phyloP scores from a whole-genome alignment of 2,329 filamentous ascomycete genomes.

The Nemania serpens region DNA sequence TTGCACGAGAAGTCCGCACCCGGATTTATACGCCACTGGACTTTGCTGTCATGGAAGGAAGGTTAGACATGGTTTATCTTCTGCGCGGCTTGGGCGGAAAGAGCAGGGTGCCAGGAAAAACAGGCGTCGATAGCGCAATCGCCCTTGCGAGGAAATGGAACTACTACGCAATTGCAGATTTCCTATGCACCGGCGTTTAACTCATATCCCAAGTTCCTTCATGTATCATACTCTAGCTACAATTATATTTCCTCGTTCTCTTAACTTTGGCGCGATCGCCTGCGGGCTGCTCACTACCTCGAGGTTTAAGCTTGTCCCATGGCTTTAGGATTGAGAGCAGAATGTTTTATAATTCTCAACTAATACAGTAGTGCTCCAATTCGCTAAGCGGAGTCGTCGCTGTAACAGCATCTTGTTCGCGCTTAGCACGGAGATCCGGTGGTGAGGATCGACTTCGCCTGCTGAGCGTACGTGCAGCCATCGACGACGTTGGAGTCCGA shows the following conservation, averaged over 20 bases:
- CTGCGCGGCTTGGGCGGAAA: neutral
- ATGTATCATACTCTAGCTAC: too few relatives aligned
- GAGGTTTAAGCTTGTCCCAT: too few relatives aligned
- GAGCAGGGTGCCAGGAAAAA: neutral
- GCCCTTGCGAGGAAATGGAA: neutral
- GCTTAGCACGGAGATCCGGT: constrained; percentile 39
- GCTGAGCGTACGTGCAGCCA: constrained; percentile 49
- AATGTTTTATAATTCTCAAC: too few relatives aligned
- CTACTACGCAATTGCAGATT: neutral
- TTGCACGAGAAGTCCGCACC: too few relatives aligned
- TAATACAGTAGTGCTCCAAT: too few relatives aligned
- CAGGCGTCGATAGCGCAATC: constrained; percentile 3
- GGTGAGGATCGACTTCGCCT: constrained; percentile 44
- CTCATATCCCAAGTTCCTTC: too few relatives aligned
- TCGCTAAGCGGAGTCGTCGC: neutral
- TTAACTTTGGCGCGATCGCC: too few relatives aligned
- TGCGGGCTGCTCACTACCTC: too few relatives aligned
- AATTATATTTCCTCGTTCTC: too few relatives aligned
- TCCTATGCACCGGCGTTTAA: neutral
- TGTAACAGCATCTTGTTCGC: neutral
- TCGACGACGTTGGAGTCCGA: constrained; percentile 43
- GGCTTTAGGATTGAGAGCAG: too few relatives aligned
- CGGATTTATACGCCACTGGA: constrained; percentile 3
- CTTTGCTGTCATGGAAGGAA: neutral
- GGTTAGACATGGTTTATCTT: constrained; percentile 5